Evolutionary conservation across 1,139 yeast species (phyloP).

Genomic region (Diutina neorugosa): DNA sequence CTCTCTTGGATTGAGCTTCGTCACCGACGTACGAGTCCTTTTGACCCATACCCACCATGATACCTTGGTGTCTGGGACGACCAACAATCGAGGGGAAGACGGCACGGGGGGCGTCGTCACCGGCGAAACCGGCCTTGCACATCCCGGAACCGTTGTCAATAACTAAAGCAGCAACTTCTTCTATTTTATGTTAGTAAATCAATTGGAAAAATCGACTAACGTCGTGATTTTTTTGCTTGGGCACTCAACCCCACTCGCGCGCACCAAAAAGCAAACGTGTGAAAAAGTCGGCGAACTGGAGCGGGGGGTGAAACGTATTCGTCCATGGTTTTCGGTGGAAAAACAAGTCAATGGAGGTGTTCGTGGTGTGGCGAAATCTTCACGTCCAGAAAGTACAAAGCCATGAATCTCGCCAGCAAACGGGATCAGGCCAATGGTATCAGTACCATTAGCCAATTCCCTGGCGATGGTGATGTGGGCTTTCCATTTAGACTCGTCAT

Average conservation of each 20-base stretch:
- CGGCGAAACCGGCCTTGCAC: constrained; percentile 99
- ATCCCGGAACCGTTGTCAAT: constrained; percentile 99
- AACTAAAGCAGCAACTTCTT: constrained; percentile 64
- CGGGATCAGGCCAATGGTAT: neutral
- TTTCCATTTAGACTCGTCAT: neutral
- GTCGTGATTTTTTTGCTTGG: neutral
- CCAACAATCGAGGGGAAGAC: constrained; percentile 99
- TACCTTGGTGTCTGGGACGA: constrained; percentile 99
- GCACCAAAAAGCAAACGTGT: neutral
- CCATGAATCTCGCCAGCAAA: neutral
- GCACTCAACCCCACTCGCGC: neutral
- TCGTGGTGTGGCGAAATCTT: neutral
- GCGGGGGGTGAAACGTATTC: neutral
- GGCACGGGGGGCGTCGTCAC: constrained; percentile 99
- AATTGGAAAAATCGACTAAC: neutral
- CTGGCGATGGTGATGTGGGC: neutral
- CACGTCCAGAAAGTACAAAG: neutral
- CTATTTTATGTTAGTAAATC: constrained; percentile 20
- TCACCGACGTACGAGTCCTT: constrained; percentile 99
- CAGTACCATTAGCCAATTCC: neutral
- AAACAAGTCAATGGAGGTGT: neutral
- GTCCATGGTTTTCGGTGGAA: too few species aligned
- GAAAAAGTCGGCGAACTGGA: neutral
- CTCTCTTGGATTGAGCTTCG: constrained; percentile 99
- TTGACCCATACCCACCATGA: constrained; percentile 99